Evolutionary conservation across 306 rosid genomes (phyloP), one percentile per base, ranked within the genome.

Genomic region (Rubus parviflorus): DNA sequence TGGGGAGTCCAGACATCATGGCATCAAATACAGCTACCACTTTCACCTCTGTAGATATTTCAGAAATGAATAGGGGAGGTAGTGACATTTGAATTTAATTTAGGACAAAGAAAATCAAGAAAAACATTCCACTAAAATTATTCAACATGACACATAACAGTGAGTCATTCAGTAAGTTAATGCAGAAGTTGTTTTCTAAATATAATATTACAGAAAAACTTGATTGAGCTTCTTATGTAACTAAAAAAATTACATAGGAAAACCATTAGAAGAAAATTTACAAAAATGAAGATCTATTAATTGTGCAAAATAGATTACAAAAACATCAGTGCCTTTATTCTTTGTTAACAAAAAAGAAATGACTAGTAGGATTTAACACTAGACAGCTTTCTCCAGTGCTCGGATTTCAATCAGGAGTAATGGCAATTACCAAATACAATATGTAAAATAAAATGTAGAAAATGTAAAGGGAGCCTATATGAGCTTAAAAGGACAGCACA

Each of bases 1-100:
- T 80, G 11, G 98, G 95, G 82, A 90, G 89, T 80, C 97, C 97
- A 73, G 98, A 94, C 91, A 88, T 88, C 93, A 90, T 82, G 57
- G 98, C 97, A 87, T 92, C 98, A 83, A 94, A 92, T 48, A 92
- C 98, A 77, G 80, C 90, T 68, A 92, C 97, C 69, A 95, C 92
- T 81, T 95, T 90, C 77, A 95, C 89, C 87, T 95, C 98, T 90
- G 91, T 41, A 75, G 6, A 90, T 65, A 78, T 78, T 70, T 68
- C 69, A 81, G 8, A 42, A 79, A 71, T 30, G 43, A 68, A 75
- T 72, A 54, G 64, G 37, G 73, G 67, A 75, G 57, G 35, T 8
- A 74, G 22, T 49, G 72, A 30, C 20, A 58, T 15, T 3, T 23
- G 51, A 15, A 65, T 66, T 67, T 22, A 53, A 58, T 72, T 63